Percentiles rank a stretch among this genome's conserved stretches.
Evolutionary conservation across 306 rosid species (phyloP).

Genomic region (Begonia peltatifolia): DNA sequence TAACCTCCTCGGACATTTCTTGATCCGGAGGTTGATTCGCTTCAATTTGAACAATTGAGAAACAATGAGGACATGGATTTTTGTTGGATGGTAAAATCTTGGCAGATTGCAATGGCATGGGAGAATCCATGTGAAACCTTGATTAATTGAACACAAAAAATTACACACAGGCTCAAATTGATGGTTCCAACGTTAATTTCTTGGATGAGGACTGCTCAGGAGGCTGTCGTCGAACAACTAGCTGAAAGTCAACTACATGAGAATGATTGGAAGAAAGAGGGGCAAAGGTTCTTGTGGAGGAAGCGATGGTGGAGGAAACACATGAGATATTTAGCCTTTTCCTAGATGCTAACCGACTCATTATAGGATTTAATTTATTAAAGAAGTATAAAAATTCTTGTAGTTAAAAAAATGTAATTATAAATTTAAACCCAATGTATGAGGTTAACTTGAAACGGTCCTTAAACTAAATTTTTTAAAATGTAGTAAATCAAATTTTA

Average conservation of each 20-base stretch:
- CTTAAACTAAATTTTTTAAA: too few relatives aligned
- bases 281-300: constrained; percentile 15
- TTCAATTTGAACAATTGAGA: constrained; percentile 4
- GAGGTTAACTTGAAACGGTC: too few relatives aligned
- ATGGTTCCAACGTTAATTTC: constrained; percentile 38
- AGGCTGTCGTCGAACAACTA: constrained; percentile 17
- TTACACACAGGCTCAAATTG: constrained; percentile 36
- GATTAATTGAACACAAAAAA: constrained; percentile 25
- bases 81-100: constrained; percentile 9
- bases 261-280: constrained; percentile 13
- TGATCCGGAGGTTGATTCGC: constrained; percentile 7
- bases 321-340: constrained; percentile 44
- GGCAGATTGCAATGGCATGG: constrained; percentile 54
- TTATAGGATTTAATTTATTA: too few relatives aligned
- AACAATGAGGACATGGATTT: not conserved
- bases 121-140: constrained; percentile 17
- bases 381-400: too few relatives aligned
- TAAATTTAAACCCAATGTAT: too few relatives aligned
- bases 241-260: constrained; percentile 22
- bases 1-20: constrained; percentile 52
- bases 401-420: too few relatives aligned
- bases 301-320: constrained; percentile 24
- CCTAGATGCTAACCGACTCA: constrained; percentile 45
- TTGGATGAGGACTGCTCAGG: constrained; percentile 30
- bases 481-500: too few relatives aligned